A percentile compares a stretch with the other conserved stretches of the same genome.
phyloP scores from a whole-genome alignment of 2,329 filamentous ascomycete species.

The Fonsecaea erecta region DNA sequence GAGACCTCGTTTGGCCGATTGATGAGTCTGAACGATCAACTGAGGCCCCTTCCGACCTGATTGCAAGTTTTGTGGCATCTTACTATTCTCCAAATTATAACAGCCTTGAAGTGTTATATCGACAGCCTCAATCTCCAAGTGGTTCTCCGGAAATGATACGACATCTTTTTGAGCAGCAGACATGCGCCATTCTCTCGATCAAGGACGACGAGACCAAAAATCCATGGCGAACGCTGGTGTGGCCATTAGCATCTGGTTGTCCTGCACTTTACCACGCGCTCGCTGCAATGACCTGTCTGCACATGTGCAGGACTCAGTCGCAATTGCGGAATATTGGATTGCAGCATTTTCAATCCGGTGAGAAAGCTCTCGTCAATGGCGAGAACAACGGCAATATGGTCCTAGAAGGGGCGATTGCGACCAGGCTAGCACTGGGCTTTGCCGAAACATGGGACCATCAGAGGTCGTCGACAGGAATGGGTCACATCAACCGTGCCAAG shows the following conservation, averaged over 20 bases:
- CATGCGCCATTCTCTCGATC: slow-evolving; percentile 24
- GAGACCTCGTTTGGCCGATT: not conserved
- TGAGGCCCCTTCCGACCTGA: not conserved
- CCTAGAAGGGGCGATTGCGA: slow-evolving; percentile 14
- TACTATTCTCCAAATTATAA: not conserved
- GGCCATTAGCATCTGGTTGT: slow-evolving; percentile 22
- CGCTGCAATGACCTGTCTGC: slow-evolving; percentile 26
- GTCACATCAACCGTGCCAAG: slow-evolving; percentile 22
- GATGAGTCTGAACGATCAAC: not conserved
- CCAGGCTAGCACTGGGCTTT: slow-evolving; percentile 20
- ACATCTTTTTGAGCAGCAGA: slow-evolving; percentile 22
- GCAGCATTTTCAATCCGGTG: slow-evolving; percentile 17
- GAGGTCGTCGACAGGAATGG: slow-evolving; percentile 20
- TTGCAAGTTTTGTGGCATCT: not conserved
- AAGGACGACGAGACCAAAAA: slow-evolving; percentile 26
- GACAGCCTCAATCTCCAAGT: not conserved
- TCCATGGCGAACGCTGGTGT: slow-evolving; percentile 25
- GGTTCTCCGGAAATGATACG: slow-evolving; percentile 14
- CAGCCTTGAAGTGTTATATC: not conserved
- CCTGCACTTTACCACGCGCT: slow-evolving; percentile 26
- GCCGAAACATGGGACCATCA: slow-evolving; percentile 25
- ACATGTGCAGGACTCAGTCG: slow-evolving; percentile 18
- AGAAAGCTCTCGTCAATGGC: slow-evolving; percentile 3
- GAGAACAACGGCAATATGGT: slow-evolving; percentile 2
- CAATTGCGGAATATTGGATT: slow-evolving; percentile 16